Conservation (phyloP, 371 early-diverging fungal species). For the Lichtheimia hyalospora region DNA sequence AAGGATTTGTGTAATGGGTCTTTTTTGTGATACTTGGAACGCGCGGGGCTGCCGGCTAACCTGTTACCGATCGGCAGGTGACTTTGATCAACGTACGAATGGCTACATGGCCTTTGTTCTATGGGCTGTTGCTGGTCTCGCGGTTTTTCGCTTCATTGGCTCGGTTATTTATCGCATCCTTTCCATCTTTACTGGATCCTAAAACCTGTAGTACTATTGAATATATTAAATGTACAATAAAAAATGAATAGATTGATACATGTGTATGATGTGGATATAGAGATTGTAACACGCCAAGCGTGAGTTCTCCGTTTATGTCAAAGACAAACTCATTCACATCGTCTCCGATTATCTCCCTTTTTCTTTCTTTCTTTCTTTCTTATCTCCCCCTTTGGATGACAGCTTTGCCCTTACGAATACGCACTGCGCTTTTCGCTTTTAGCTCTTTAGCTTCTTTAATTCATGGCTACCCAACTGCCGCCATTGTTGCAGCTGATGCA, state of each 20-base stretch:
- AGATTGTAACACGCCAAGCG: too few relatives aligned
- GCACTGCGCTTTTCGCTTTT: slow-evolving; percentile 10
- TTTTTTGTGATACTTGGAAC: too few relatives aligned
- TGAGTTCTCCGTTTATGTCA: too few relatives aligned
- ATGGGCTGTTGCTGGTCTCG: slow-evolving; percentile 77
- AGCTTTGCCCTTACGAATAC: slow-evolving; percentile 9
- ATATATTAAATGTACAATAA: slow-evolving; percentile 6
- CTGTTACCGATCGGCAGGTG: slow-evolving; percentile 7
- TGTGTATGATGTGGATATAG: too few relatives aligned
- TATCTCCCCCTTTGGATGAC: slow-evolving; percentile 3
- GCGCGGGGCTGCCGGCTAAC: too few relatives aligned
- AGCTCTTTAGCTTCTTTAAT: slow-evolving; percentile 9
- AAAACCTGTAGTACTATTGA: too few relatives aligned
- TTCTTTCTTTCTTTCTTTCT: slow-evolving; percentile 1
- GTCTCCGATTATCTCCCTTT: too few relatives aligned
- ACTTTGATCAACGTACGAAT: slow-evolving; percentile 43
- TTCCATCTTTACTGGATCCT: slow-evolving; percentile 43
- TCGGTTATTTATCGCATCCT: slow-evolving; percentile 64
- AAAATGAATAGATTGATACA: too few relatives aligned
- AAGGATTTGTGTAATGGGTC: not conserved
- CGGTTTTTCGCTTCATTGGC: slow-evolving; percentile 77
- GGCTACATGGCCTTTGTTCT: slow-evolving; percentile 80
- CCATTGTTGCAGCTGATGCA: slow-evolving; percentile 11
- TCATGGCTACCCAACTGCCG: slow-evolving; percentile 17
- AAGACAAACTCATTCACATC: too few relatives aligned